Evolutionary conservation across 2,329 filamentous ascomycete species (phyloP).

Genomic region (Penicillium sp.): DNA sequence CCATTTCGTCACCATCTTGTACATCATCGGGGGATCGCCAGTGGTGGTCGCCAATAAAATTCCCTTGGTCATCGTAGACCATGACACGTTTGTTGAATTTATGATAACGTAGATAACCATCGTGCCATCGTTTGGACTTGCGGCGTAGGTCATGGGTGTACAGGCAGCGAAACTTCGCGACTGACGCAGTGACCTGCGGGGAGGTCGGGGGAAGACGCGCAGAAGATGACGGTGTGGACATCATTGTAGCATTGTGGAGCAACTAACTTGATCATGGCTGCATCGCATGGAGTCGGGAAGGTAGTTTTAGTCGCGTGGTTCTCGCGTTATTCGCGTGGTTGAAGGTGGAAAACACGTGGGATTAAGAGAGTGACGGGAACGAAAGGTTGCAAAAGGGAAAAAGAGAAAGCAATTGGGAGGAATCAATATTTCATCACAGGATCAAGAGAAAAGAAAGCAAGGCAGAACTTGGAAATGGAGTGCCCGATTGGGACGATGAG

Average conservation of each 20-base stretch:
- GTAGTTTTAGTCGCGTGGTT: neutral
- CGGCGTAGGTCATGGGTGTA: conserved; percentile 81
- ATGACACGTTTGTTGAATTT: conserved; percentile 88
- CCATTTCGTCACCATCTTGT: conserved; percentile 76
- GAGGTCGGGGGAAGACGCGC: conserved; percentile 36
- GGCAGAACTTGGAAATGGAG: too few species aligned
- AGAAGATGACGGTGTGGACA: conserved; percentile 26
- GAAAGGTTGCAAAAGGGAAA: too few species aligned
- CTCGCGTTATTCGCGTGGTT: neutral
- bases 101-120: conserved; percentile 83
- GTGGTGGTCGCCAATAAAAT: conserved; percentile 80
- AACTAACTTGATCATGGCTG: neutral
- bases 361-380: too few species aligned
- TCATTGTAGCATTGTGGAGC: conserved; percentile 3
- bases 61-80: conserved; percentile 79
- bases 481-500: too few species aligned
- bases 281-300: neutral
- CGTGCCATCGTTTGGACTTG: conserved; percentile 91
- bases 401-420: too few species aligned
- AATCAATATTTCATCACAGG: too few species aligned
- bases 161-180: conserved; percentile 79
- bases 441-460: too few species aligned
- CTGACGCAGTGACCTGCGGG: conserved; percentile 66
- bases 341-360: neutral
- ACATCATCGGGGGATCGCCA: conserved; percentile 69